A percentile compares a stretch with the other conserved stretches of the same genome.
phyloP scores from a whole-genome alignment of 768 basidiomycete genomes.

The Scleroderma citrinum region DNA sequence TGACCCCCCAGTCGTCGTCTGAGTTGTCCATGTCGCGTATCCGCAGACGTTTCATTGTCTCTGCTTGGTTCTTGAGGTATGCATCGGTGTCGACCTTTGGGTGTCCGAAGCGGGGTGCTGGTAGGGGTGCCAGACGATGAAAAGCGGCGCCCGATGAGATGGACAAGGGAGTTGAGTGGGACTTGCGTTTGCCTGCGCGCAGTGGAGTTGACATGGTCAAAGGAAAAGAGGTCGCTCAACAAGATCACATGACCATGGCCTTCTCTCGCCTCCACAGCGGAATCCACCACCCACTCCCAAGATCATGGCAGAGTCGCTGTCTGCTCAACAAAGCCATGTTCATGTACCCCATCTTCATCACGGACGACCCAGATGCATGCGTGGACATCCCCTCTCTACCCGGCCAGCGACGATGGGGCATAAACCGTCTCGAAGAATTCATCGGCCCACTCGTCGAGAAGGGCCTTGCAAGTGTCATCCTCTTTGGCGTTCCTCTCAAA shows the following conservation, averaged over 20 bases:
- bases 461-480: conserved; percentile 85
- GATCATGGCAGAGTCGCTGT: conserved; percentile 80
- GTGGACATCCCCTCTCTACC: conserved; percentile 74
- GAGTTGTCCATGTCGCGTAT: conserved; percentile 50
- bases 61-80: conserved; percentile 48
- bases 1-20: conserved; percentile 38
- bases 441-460: conserved; percentile 83
- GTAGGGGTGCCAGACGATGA: conserved; percentile 30
- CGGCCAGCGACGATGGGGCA: conserved; percentile 88
- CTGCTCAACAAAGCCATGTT: conserved; percentile 87
- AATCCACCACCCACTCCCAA: conserved; percentile 85
- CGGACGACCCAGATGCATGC: conserved; percentile 85
- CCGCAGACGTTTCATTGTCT: conserved; percentile 56
- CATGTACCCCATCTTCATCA: conserved; percentile 99
- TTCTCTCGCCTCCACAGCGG: conserved; percentile 81
- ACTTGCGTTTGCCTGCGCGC: conserved; percentile 49
- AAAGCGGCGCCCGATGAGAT: conserved; percentile 33
- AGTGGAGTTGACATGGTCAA: conserved; percentile 40
- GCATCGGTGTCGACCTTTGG: conserved; percentile 33
- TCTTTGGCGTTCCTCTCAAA: conserved; percentile 88
- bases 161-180: conserved; percentile 39
- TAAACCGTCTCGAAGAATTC: conserved; percentile 88
- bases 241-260: conserved; percentile 25
- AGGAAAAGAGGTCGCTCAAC: conserved; percentile 24
- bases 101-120: conserved; percentile 28